Evolutionary conservation across 2,329 filamentous ascomycete genomes (phyloP).

Genomic region (Aureobasidium musti): DNA sequence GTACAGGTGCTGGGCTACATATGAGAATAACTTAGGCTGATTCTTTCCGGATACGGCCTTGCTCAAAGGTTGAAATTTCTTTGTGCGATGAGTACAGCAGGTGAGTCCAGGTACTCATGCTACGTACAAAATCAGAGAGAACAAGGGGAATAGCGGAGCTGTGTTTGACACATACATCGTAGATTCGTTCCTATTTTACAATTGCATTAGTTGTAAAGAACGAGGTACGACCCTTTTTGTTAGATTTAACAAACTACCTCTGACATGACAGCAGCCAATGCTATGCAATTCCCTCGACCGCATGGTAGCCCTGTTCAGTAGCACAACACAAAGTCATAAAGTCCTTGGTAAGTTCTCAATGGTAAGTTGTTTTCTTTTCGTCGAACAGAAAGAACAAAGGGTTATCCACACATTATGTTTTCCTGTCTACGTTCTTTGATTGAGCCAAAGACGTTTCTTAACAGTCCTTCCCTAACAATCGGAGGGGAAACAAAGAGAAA

Average conservation of each 20-base stretch:
- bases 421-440: background rate
- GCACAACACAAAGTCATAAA: too few species aligned
- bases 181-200: too few species aligned
- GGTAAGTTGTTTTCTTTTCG: background rate
- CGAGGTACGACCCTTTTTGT: too few species aligned
- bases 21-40: background rate
- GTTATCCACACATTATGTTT: background rate
- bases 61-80: background rate
- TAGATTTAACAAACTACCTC: too few species aligned
- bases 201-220: too few species aligned
- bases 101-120: background rate
- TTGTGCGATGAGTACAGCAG: background rate
- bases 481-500: background rate
- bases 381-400: constrained; percentile 3
- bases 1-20: background rate
- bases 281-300: background rate
- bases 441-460: background rate
- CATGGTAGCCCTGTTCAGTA: background rate
- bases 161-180: too few species aligned
- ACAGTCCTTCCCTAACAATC: background rate
- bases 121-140: background rate
- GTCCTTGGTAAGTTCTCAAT: background rate
- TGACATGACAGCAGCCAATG: too few species aligned
- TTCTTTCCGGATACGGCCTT: background rate
- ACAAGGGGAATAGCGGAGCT: too few species aligned